These are phyloP conservation scores for Teunomyces stri DNA, from an alignment of 805 yeast species.

Conservation along the genomic window DNA sequence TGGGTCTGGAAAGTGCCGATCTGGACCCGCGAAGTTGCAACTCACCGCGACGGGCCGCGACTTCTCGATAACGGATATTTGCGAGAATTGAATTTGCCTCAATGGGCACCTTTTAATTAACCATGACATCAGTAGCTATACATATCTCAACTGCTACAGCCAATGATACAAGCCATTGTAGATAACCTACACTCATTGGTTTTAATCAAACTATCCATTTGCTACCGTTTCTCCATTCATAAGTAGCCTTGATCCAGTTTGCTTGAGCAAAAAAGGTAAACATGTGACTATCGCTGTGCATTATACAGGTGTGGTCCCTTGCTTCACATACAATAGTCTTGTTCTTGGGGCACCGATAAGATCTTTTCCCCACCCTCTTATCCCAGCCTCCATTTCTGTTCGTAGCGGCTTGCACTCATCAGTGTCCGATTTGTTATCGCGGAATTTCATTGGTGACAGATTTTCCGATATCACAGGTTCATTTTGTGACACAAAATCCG, in stretches of 20 bases:
- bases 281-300: too few species aligned
- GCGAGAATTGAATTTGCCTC: neutral
- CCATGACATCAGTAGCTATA: slow-evolving; percentile 1
- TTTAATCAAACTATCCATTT: neutral
- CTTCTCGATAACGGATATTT: slow-evolving; percentile 1
- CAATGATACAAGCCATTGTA: neutral
- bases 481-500: neutral
- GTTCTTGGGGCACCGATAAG: neutral
- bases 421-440: neutral
- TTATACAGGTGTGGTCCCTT: neutral
- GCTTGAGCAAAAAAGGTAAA: too few species aligned
- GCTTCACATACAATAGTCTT: neutral
- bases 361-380: neutral
- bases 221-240: too few species aligned
- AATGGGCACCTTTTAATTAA: neutral
- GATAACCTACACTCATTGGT: neutral
- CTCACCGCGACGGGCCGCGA: slow-evolving; percentile 8
- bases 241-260: too few species aligned
- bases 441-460: slow-evolving; percentile 1
- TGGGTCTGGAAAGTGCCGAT: slow-evolving; percentile 1
- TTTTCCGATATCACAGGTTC: neutral
- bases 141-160: neutral
- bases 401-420: neutral
- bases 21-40: slow-evolving; percentile 4
- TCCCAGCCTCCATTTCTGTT: neutral